Evolutionary conservation across 169 alveolate species (phyloP).

Genomic region (Sarcocystis neurona): DNA sequence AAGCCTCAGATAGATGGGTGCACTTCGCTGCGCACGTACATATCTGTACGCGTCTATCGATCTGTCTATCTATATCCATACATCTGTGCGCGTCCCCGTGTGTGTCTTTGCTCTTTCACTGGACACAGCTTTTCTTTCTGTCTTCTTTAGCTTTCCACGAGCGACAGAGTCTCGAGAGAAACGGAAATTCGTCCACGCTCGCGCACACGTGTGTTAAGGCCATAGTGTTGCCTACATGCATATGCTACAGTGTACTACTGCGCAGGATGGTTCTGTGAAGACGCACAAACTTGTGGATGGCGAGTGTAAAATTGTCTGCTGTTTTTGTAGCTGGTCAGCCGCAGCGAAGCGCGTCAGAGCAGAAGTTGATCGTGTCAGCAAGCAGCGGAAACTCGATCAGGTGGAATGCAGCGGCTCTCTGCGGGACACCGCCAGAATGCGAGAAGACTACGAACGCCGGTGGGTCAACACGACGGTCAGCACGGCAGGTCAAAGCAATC

Average conservation of each 20-base stretch:
- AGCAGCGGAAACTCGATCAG: constrained; percentile 46
- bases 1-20: not conserved
- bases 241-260: too few relatives aligned
- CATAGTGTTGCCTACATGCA: too few relatives aligned
- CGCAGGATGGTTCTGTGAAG: too few relatives aligned
- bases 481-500: too few relatives aligned
- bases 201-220: too few relatives aligned
- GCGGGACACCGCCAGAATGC: not conserved
- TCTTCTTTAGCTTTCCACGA: too few relatives aligned
- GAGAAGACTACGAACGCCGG: constrained; percentile 28
- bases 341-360: not conserved
- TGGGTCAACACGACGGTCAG: too few relatives aligned
- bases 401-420: constrained; percentile 42
- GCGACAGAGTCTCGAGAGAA: too few relatives aligned
- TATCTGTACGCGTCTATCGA: not conserved
- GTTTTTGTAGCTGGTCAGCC: constrained; percentile 9
- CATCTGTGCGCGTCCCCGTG: not conserved
- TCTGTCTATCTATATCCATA: too few relatives aligned
- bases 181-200: too few relatives aligned
- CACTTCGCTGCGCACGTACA: not conserved
- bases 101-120: not conserved
- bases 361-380: constrained; percentile 47
- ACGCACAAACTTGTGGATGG: too few relatives aligned
- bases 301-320: not conserved
- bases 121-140: too few relatives aligned